A percentile compares a stretch with the other conserved stretches of the same genome.
phyloP scores from a whole-genome alignment of 2,329 filamentous ascomycete genomes.

The Pseudogymnoascus sp. region DNA sequence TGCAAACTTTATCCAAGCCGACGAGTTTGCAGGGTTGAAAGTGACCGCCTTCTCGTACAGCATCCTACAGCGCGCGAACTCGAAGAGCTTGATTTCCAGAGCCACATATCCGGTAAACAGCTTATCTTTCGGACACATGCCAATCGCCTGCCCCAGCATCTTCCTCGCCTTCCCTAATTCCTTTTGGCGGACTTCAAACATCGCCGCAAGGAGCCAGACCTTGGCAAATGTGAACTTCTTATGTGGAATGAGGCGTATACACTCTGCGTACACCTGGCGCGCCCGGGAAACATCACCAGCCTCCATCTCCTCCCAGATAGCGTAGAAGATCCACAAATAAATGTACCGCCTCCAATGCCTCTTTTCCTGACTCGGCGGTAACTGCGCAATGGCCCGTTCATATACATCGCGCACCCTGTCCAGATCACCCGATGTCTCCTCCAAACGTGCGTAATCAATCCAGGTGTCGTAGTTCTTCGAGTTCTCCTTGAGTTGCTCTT shows the following conservation, averaged over 20 bases:
- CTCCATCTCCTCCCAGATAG: slow-evolving; percentile 86
- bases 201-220: slow-evolving; percentile 86
- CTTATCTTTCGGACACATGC: slow-evolving; percentile 93
- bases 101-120: slow-evolving; percentile 91
- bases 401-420: slow-evolving; percentile 88
- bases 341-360: slow-evolving; percentile 96
- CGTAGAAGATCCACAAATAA: slow-evolving; percentile 97
- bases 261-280: slow-evolving; percentile 84
- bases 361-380: slow-evolving; percentile 93
- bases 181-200: slow-evolving; percentile 85
- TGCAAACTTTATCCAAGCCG: slow-evolving; percentile 94
- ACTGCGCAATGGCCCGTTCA: slow-evolving; percentile 88
- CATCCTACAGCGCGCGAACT: slow-evolving; percentile 83
- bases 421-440: slow-evolving; percentile 74
- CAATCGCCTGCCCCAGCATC: slow-evolving; percentile 80
- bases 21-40: slow-evolving; percentile 82
- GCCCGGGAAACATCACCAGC: slow-evolving; percentile 71
- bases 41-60: slow-evolving; percentile 92
- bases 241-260: slow-evolving; percentile 80
- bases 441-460: slow-evolving; percentile 90
- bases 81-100: slow-evolving; percentile 85
- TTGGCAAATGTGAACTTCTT: slow-evolving; percentile 98
- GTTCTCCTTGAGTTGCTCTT: slow-evolving; percentile 89
- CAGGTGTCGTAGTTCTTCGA: slow-evolving; percentile 94
- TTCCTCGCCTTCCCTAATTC: slow-evolving; percentile 76